Base-by-base conservation (phyloP, 306 rosid genomes). In the Cicer cuneatum region DNA sequence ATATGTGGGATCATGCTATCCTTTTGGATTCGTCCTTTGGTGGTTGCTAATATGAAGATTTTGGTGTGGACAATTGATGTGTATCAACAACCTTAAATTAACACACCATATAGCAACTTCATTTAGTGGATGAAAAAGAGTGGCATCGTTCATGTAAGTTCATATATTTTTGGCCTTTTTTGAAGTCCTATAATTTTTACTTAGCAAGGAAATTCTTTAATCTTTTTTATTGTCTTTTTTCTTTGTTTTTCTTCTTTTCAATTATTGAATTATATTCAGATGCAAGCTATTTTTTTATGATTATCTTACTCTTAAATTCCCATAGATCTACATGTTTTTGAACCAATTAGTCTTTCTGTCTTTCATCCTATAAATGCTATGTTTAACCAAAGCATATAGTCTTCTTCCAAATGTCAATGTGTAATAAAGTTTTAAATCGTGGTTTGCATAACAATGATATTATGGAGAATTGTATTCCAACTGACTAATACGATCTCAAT, bases 11-110 rank as follows among this genome's bases (percentile, higher is more conserved):
- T 84, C 88, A 81, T 84, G 88, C 85, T 69, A 84, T 84, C 88
- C 83, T 81, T 84, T 84, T 74, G 85, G 88, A 84, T 84, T 84
- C 81, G 15, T 84, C 88, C 88, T 84, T 81, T 78, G 69, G 76
- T 78, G 79, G 88, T 85, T 84, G 78, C 79, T 69, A 72, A 42
- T 65, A 56, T 71, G 14, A 64, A 47, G 38, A 5, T 47, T 66
- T 13, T 48, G 33, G 33, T 29, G 33, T 29, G 0, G 33, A 3
- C 5, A 3, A 3, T 29, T 29, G 5, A 1, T 0, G 7, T 15
- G 10, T 8, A 62, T 39, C 35, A 63, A 40, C 69, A 39, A 62
- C n/a, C 11, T 38, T 5, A 18, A 16, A 12, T 10, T 12, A 61
- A 15, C 42, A 12, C 49, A 42, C 1, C 69, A 54, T 37, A 40